These are phyloP conservation scores for Ceratocystis albifundus DNA, from an alignment of 2,329 filamentous ascomycete genomes.

Conservation along the genomic window DNA sequence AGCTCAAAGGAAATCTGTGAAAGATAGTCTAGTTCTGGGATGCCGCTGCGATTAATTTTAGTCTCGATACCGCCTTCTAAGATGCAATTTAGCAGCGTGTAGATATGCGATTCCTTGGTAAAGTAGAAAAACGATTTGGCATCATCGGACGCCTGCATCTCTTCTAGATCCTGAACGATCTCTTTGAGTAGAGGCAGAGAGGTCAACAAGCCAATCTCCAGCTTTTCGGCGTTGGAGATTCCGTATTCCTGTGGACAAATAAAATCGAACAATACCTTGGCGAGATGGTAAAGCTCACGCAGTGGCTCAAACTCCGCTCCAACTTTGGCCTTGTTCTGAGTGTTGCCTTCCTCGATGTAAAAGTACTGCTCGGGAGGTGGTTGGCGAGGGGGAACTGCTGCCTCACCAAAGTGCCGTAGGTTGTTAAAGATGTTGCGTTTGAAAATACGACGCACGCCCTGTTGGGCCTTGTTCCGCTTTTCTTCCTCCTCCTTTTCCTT, in stretches of 20 bases:
- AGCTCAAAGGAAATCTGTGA: conserved; percentile 97
- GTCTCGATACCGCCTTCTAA: conserved; percentile 93
- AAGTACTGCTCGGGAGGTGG: conserved; percentile 62
- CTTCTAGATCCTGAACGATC: conserved; percentile 92
- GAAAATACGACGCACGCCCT: conserved; percentile 42
- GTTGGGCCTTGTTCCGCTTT: conserved; percentile 27
- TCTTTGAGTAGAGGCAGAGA: conserved; percentile 89
- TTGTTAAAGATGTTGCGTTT: conserved; percentile 48
- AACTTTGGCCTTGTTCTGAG: conserved; percentile 62
- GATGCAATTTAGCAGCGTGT: conserved; percentile 95
- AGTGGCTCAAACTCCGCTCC: conserved; percentile 80
- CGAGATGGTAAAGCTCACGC: conserved; percentile 82
- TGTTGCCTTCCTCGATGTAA: conserved; percentile 71
- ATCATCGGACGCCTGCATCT: conserved; percentile 88
- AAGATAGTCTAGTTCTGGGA: conserved; percentile 93
- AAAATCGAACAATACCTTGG: conserved; percentile 94
- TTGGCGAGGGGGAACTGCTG: conserved; percentile 29
- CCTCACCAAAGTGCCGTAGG: conserved; percentile 39
- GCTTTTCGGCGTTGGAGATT: conserved; percentile 87
- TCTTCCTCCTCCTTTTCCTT: conserved; percentile 32
- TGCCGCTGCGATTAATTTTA: conserved; percentile 89
- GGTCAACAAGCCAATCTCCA: conserved; percentile 94
- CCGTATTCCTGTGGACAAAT: conserved; percentile 98
- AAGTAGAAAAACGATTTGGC: conserved; percentile 98
- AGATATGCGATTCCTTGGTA: conserved; percentile 97